phyloP scores from a whole-genome alignment of 805 yeast genomes.

The Yamadazyma laniorum region DNA sequence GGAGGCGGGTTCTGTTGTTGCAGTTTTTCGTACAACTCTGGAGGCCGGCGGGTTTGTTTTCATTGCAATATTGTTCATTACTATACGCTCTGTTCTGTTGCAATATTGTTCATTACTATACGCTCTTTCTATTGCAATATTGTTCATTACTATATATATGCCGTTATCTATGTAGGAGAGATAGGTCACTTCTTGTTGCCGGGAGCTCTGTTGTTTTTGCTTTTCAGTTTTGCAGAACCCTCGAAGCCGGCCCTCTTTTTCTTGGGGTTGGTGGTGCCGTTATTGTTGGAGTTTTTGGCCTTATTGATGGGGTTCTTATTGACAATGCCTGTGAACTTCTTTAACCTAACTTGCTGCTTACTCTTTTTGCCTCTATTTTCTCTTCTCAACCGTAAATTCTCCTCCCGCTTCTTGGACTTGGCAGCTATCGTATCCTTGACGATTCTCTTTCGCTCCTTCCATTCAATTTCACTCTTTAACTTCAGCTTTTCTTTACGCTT shows the following conservation, averaged over 20 bases:
- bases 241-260: slow-evolving; percentile 86
- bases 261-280: no score
- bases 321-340: slow-evolving; percentile 58
- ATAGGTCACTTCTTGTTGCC: neutral
- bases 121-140: no score
- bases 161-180: neutral
- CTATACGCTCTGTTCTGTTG: no score
- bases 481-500: slow-evolving; percentile 81
- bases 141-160: no score
- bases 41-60: no score
- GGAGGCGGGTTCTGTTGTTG: no score
- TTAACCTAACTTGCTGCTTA: slow-evolving; percentile 68
- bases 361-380: slow-evolving; percentile 82
- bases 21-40: no score
- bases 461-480: slow-evolving; percentile 82
- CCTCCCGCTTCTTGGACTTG: slow-evolving; percentile 85
- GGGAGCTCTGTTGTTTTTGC: slow-evolving; percentile 25
- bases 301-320: slow-evolving; percentile 26
- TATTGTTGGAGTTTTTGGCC: neutral
- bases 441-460: slow-evolving; percentile 84
- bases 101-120: no score
- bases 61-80: no score
- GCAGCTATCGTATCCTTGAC: slow-evolving; percentile 74
- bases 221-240: slow-evolving; percentile 55
- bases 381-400: slow-evolving; percentile 78